Evolutionary conservation across 2,329 filamentous ascomycete species (phyloP).

Genomic region (Colletotrichum chrysophilum): DNA sequence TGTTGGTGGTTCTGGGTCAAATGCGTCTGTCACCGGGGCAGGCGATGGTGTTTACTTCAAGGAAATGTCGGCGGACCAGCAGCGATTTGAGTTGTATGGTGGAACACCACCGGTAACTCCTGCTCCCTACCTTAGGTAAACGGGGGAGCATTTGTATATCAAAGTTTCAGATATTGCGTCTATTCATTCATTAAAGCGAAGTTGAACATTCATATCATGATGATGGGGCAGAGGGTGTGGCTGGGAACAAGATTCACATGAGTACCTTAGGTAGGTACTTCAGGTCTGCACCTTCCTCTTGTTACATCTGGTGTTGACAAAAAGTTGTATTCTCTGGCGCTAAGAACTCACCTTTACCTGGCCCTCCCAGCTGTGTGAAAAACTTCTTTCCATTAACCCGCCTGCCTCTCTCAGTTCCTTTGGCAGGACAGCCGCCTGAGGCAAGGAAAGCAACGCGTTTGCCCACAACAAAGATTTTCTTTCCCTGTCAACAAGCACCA

Average conservation of each 20-base stretch:
- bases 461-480: not conserved
- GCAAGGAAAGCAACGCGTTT: not conserved
- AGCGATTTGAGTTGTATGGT: not conserved
- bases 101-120: not conserved
- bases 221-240: not conserved
- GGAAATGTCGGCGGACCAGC: not conserved
- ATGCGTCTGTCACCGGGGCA: not conserved
- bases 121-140: not conserved
- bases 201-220: not conserved
- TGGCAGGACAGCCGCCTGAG: accelerated
- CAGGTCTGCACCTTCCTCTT: not conserved
- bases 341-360: not conserved
- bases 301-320: not conserved
- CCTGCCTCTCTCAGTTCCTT: not conserved
- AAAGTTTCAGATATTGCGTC: not conserved
- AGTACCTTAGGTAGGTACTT: not conserved
- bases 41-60: not conserved
- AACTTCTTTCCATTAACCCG: too few relatives aligned
- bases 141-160: accelerated
- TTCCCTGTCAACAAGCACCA: not conserved
- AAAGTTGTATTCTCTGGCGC: not conserved
- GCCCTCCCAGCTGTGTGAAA: not conserved
- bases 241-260: not conserved
- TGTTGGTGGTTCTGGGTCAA: not conserved
- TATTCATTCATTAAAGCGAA: not conserved